Evolutionary conservation across 306 rosid species (phyloP).

Genomic region (peach (Prunus persica)): DNA sequence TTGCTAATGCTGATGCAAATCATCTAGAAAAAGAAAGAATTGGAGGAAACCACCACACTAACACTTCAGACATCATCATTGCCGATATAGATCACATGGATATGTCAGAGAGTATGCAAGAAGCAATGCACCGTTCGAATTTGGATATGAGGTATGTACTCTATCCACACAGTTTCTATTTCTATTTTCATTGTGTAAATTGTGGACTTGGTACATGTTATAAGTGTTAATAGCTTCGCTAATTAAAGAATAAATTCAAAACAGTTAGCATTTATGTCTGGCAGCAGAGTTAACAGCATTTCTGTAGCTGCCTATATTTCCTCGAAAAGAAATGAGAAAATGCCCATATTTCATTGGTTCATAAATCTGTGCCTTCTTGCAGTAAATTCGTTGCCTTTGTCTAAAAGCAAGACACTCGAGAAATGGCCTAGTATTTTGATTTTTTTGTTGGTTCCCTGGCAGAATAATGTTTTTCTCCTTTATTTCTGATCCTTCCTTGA

Average conservation of each 20-base stretch:
- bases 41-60: slow-evolving; percentile 48
- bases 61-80: slow-evolving; percentile 35
- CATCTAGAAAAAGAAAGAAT: slow-evolving; percentile 47
- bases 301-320: not conserved
- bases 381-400: not conserved
- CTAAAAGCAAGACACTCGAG: not conserved
- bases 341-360: not conserved
- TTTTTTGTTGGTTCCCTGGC: not conserved
- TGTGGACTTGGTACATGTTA: not conserved
- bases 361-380: not conserved
- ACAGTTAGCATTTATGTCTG: not conserved
- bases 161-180: slow-evolving; percentile 2
- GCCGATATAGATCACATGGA: slow-evolving; percentile 88
- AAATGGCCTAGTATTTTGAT: not conserved
- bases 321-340: not conserved
- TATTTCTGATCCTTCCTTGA: not conserved
- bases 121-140: slow-evolving; percentile 98
- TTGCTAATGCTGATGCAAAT: slow-evolving; percentile 82
- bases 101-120: slow-evolving; percentile 97
- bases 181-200: not conserved
- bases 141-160: slow-evolving; percentile 86
- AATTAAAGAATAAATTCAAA: not conserved
- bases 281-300: not conserved
- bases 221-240: not conserved
- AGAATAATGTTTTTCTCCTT: not conserved